Evolutionary conservation across 2,329 filamentous ascomycete species (phyloP).

Genomic region (Fonsecaea pugnacius): DNA sequence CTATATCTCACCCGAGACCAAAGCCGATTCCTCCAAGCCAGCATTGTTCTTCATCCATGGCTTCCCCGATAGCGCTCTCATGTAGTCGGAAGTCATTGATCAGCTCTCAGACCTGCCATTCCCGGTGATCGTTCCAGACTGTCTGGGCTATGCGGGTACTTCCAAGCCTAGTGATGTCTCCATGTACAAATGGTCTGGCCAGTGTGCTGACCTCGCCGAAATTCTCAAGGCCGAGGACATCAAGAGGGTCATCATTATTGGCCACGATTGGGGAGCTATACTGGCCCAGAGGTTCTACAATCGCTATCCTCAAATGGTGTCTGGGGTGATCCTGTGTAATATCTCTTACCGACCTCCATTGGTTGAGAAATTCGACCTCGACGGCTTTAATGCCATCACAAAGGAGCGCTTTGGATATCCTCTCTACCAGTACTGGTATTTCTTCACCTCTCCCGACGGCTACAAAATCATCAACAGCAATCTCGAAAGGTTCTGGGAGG

Average conservation of each 20-base stretch:
- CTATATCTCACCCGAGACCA: slow-evolving; percentile 41
- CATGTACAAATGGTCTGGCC: slow-evolving; percentile 45
- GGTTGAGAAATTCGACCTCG: slow-evolving; percentile 44
- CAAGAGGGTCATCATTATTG: slow-evolving; percentile 48
- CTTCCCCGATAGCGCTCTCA: slow-evolving; percentile 53
- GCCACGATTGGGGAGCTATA: slow-evolving; percentile 57
- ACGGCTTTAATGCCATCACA: slow-evolving; percentile 41
- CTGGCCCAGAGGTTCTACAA: slow-evolving; percentile 50
- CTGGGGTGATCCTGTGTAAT: slow-evolving; percentile 51
- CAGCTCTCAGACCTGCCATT: slow-evolving; percentile 48
- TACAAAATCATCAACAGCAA: slow-evolving; percentile 46
- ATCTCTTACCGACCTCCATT: slow-evolving; percentile 49
- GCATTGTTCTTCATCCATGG: slow-evolving; percentile 55
- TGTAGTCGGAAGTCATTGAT: slow-evolving; percentile 52
- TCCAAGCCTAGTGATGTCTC: slow-evolving; percentile 48
- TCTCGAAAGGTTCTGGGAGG: slow-evolving; percentile 46
- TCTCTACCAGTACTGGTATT: slow-evolving; percentile 52
- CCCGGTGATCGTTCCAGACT: slow-evolving; percentile 47
- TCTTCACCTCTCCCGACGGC: slow-evolving; percentile 50
- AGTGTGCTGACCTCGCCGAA: slow-evolving; percentile 47
- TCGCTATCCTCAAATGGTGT: slow-evolving; percentile 47
- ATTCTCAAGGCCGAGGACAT: slow-evolving; percentile 49
- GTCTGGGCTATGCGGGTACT: slow-evolving; percentile 48
- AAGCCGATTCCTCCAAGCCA: slow-evolving; percentile 36
- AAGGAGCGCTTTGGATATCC: slow-evolving; percentile 46